Evolutionary conservation across 805 yeast species (phyloP), one percentile per base, ranked within the genome.

Genomic region (Clavispora carvajalis): DNA sequence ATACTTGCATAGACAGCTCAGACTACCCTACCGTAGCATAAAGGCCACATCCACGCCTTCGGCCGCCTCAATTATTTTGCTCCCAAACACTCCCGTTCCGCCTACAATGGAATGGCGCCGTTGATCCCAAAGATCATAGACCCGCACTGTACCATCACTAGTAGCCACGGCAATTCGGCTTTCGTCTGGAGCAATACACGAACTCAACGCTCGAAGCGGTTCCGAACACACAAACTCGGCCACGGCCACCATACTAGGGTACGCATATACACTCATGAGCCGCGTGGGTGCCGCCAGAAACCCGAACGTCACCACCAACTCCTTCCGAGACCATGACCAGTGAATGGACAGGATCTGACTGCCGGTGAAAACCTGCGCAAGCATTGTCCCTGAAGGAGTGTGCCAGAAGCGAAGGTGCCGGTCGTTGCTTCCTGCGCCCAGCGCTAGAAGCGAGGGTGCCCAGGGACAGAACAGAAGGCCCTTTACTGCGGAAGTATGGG

Each of bases 391-490:
- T 0, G 91, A 71, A 3, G 66, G 65, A 0, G 93, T 74, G 58
- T 90, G 95, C 96, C 96, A 89, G 57, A 88, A 87, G 43, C 90
- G 58, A 7, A 89, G 76, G n/a, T 74, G 74, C 37, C 90, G 66
- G 57, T 90, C 97, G 51, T 79, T 80, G 16, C 82, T 77, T 0
- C 97, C 97, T 3, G 93, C 96, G 0, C 97, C 97, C 0, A 96
- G 88, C 1, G 91, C 96, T 25, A 90, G 58, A 7, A 90, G 62
- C 2, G 83, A 72, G 11, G 78, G 78, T 15, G 87, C 73, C 96
- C 96, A 89, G 0, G 97, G 97, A 56, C 96, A 90, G 52, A 77
- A 90, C 3, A 91, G 84, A 34, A 90, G 67, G 0, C 96, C 97
- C 52, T 89, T 89, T 0, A 90, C 90, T 0, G 97, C 97, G 1